Base-by-base conservation (phyloP, 2,329 filamentous ascomycete genomes). In the Fusarium ambrosium region DNA sequence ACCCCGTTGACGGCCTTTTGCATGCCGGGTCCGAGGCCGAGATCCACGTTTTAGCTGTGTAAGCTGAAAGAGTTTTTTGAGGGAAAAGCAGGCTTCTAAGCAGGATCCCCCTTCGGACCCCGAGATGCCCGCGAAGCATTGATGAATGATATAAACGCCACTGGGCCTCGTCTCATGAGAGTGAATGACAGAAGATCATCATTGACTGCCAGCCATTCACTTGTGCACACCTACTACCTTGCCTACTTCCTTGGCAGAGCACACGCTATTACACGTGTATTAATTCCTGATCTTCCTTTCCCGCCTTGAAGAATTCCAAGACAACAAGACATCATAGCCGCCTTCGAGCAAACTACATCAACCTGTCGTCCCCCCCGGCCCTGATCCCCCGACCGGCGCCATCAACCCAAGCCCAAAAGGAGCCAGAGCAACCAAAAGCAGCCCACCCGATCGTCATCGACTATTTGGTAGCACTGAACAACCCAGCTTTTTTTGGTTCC, bases 401-500 rank as follows among this genome's bases (percentile, higher is more conserved):
- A 48, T 24, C 27, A 29, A 39, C 22, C 41, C 56, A 71, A 22
- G 27, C 65, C 69, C 72, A 53, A 62, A 39, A 71, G 62, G 34
- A 63, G 36, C 34, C 36, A 63, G 43, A 63, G 58, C 48, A 64
- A 64, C 63, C 72, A 24, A 75, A 75, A 75, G 48, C 66, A 75
- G 69, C 70, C 72, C 72, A 70, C 72, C 27, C 61, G 39, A 68
- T 75, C 72, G 72, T 75, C 72, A 75, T 75, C 70, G 72, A 70
- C 63, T 70, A 6, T 14, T 14, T 32, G 53, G 27, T 34, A 70
- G 36, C 66, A 64, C 14, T 62, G 29, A 32, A 32, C 51, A 37
- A 18, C 55, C 55, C 20, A 39, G 22, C 66, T 64, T 59, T 37
- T 34, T 32, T 32, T 32, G 29, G 29, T 32, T 37, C 56, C 62